Conservation (phyloP, 257 asterid genomes). For the Thymus mandschuricus region DNA sequence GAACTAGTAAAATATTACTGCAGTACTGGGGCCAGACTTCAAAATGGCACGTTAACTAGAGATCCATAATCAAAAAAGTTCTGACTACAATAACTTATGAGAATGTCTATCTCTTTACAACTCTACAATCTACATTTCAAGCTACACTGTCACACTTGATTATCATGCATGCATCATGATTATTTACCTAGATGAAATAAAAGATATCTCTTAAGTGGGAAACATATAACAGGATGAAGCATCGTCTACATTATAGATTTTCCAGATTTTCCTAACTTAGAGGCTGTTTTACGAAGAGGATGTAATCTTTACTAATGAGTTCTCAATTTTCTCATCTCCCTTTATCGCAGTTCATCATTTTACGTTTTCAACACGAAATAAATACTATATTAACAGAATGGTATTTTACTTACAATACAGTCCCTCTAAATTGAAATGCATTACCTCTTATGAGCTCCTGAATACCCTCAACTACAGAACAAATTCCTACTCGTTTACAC, state of each 20-base stretch:
- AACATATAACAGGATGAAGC: background rate
- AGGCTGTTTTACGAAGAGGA: background rate
- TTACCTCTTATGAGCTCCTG: background rate
- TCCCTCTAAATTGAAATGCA: background rate
- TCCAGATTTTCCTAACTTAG: background rate
- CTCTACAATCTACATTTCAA: too few species aligned
- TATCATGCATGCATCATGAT: slow-evolving; percentile 4
- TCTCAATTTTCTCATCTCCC: background rate
- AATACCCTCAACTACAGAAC: background rate
- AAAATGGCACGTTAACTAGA: too few species aligned
- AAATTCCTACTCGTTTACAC: background rate
- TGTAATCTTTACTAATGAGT: background rate
- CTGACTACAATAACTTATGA: too few species aligned
- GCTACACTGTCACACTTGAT: background rate
- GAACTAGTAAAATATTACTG: too few species aligned
- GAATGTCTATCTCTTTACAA: too few species aligned
- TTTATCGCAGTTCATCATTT: background rate
- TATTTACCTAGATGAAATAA: background rate
- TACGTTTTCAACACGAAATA: background rate
- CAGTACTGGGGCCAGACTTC: too few species aligned
- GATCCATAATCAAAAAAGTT: too few species aligned
- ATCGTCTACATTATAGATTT: background rate
- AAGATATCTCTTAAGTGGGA: background rate
- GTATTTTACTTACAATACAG: background rate
- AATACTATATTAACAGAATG: background rate